Base-by-base conservation (phyloP, 2,329 filamentous ascomycete genomes). In the Mycosphaerella sp. region DNA sequence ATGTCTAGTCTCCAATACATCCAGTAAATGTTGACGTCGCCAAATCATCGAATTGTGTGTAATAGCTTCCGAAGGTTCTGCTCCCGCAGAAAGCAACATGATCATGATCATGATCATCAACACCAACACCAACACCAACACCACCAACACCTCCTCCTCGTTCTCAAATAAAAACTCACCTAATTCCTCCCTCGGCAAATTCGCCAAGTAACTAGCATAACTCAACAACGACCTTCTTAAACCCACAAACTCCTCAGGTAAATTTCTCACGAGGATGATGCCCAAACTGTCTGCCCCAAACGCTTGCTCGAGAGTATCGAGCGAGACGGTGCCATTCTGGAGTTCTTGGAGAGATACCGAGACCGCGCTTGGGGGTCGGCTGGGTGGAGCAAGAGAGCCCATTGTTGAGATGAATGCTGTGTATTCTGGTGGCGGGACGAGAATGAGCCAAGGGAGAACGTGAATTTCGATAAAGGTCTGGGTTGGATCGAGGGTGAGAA, bases 231-330 rank as follows among this genome's bases (percentile, higher is more conserved):
- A 80, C 55, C 80, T 80, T 57, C 93, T 82, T 42, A 96, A 74
- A n/a, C 79, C 72, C 11, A 79, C 72, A 64, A 95, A 98, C 49
- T 82, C 76, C 5, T 78, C 59, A 0, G 90, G 88, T 0, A 97
- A 81, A 67, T 90, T 88, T 68, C 87, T 89, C 45, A 98, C 91
- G n/a, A 97, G 76, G 52, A 98, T 85, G 49, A 98, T 95, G 0
- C 93, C 93, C 10, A 97, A 77, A 2, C 90, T 95, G 26, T 87
- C 83, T 1, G 91, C 89, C 0, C 93, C 93, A 68, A 98, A 97
- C 0, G 93, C 93, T 62, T 86, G 72, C 64, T 87, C 81, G 9
- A 93, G 78, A 0, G 80, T 80, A 53, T 81, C 78, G 49, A 89
- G 85, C 0, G 85, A 78, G 44, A 92, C 77, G 54, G 78, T 80